phyloP scores from a whole-genome alignment of 2,329 filamentous ascomycete species.

The Graphilbum fragrans region DNA sequence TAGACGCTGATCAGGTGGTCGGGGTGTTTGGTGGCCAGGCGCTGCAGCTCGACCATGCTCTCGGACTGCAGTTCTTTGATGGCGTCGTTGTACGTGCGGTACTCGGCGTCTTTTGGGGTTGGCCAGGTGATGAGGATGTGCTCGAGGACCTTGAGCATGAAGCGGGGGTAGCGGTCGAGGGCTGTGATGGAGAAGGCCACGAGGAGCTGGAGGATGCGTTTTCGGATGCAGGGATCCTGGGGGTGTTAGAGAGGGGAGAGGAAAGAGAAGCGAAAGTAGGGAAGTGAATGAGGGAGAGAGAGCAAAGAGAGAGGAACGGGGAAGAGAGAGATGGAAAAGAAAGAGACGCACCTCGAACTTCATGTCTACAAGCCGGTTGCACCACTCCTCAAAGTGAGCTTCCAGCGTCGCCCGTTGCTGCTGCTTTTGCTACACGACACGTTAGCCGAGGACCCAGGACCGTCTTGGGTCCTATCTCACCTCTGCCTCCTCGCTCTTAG shows the following conservation, averaged over 20 bases:
- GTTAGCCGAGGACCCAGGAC: not conserved
- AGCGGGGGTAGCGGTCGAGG: constrained; percentile 61
- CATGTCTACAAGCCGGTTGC: constrained; percentile 55
- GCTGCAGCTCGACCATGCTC: constrained; percentile 77
- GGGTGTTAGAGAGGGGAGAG: too few species aligned
- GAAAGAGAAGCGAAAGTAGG: too few species aligned
- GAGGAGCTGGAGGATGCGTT: constrained; percentile 68
- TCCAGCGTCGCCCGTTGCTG: constrained; percentile 47
- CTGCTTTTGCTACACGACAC: constrained; percentile 25
- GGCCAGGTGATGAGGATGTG: constrained; percentile 80
- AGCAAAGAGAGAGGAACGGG: too few species aligned
- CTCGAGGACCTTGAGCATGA: constrained; percentile 83
- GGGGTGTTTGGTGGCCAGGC: constrained; percentile 80
- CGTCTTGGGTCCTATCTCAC: not conserved
- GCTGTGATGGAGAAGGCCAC: constrained; percentile 77
- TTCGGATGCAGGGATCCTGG: constrained; percentile 69
- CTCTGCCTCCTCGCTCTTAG: constrained; percentile 5
- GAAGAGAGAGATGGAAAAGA: too few species aligned
- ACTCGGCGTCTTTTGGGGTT: constrained; percentile 48
- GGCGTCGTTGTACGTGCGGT: constrained; percentile 69
- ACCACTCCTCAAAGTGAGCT: constrained; percentile 58
- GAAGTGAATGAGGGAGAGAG: too few species aligned
- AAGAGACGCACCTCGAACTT: constrained; percentile 46
- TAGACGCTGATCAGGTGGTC: constrained; percentile 84
- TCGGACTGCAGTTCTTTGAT: constrained; percentile 80